phyloP scores from a whole-genome alignment of 148 eudicot genomes.

The Heliosperma pusillum region DNA sequence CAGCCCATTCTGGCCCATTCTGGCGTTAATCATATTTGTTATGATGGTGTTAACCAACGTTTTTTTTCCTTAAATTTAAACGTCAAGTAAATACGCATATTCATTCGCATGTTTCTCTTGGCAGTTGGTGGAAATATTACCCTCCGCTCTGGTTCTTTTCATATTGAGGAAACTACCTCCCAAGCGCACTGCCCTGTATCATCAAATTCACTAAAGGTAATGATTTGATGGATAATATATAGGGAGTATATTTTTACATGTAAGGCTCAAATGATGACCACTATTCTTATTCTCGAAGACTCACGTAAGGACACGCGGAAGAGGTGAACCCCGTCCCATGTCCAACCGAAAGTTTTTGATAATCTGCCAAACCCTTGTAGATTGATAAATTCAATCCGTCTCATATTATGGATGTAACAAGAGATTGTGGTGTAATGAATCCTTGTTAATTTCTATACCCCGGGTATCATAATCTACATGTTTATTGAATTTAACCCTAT shows the following conservation, averaged over 20 bases:
- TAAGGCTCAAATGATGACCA: conserved; percentile 5
- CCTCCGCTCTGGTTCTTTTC: conserved; percentile 84
- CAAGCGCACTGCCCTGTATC: conserved; percentile 79
- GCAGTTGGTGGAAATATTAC: conserved; percentile 89
- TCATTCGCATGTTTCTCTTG: conserved; percentile 4
- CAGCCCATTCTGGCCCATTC: too few species aligned
- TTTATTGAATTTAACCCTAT: background rate
- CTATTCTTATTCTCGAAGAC: conserved; percentile 4
- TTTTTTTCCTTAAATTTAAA: background rate
- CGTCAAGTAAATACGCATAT: background rate
- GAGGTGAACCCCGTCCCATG: conserved; percentile 10
- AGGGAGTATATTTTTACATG: background rate
- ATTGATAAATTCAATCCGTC: conserved; percentile 6
- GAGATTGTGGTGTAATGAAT: conserved; percentile 16
- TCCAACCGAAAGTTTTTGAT: conserved; percentile 5
- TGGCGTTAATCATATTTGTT: too few species aligned
- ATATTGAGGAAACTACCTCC: conserved; percentile 96
- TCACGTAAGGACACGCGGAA: conserved; percentile 12
- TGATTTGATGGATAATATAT: background rate
- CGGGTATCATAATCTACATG: conserved; percentile 11
- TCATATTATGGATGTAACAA: conserved; percentile 18
- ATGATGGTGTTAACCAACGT: background rate
- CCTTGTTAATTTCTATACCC: conserved; percentile 7
- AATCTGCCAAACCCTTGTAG: conserved; percentile 28
- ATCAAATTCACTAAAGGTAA: conserved; percentile 52